Evolutionary conservation across 192 early-diverging fungal species (phyloP), one percentile per base, ranked within the genome.

Genomic region (Geosiphon pyriformis): DNA sequence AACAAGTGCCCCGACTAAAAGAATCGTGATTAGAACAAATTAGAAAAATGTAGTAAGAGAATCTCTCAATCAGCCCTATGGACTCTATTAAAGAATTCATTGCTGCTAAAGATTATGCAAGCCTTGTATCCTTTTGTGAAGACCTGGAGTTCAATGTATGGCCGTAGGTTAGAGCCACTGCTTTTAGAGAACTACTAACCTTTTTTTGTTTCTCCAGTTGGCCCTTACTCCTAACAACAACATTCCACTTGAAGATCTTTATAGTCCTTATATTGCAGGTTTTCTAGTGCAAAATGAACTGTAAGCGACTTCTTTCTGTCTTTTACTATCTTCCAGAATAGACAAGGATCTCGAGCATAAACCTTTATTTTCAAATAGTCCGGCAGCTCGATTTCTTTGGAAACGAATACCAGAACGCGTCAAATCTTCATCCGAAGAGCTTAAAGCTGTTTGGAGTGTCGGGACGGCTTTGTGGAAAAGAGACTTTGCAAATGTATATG

Each of bases 321-420:
- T 47, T 37, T 37, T 29, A n/a, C 26, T 54, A 25, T 37, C 29
- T 15, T 6, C 37, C 6, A 10, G 6, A 42, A 26, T 7, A 26
- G 8, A 7, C 26, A 12, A 54, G 20, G 18, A 12, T 26, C 20
- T 61, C 8, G 22, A 8, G 20, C 59, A 60, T 27, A 10, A 10
- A 15, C 31, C 37, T 63, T 47, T 46, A 8, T 12, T 20, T 22
- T 54, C 7, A 35, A 29, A 15, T 64, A 69, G 68, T 4, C 58
- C 58, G n/a, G 65, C 68, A 4, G 68, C 68, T 15, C 20, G 47
- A 26, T 69, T 69, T 30, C 68, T 69, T 30, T 69, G 61, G 59
- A 69, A 69, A 17, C 60, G 68, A 26, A 68, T 69, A 27, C 60
- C 60, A 3, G 59, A 60, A 3, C 17, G 30, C 8, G n/a, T 65